These are phyloP conservation scores for Irpex sp. DNA, from an alignment of 1,284 basidiomycete species.

Conservation along the genomic window DNA sequence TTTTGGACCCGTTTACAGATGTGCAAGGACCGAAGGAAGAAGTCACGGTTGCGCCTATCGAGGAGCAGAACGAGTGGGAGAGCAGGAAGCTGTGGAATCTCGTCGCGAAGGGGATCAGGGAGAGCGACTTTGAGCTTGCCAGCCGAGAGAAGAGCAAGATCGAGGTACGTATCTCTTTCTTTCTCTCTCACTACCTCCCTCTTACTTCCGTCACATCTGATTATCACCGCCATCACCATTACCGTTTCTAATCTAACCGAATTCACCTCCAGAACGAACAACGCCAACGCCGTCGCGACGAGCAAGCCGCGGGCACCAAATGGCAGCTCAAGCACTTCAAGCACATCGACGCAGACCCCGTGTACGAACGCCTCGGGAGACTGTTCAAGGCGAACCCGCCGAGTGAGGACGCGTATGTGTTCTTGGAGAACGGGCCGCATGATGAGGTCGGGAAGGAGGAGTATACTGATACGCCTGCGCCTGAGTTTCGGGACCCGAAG, in stretches of 20 bases:
- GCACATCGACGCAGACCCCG: constrained; percentile 62
- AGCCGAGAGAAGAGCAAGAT: constrained; percentile 88
- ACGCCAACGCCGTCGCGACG: constrained; percentile 85
- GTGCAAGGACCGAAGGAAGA: constrained; percentile 69
- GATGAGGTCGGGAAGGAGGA: constrained; percentile 1
- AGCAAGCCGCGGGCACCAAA: constrained; percentile 63
- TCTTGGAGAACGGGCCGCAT: constrained; percentile 47
- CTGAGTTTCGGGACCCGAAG: neutral
- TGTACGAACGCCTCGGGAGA: constrained; percentile 62
- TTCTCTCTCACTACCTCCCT: no score
- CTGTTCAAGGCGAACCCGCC: constrained; percentile 52
- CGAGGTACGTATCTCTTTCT: constrained; percentile 55
- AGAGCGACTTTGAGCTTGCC: constrained; percentile 91
- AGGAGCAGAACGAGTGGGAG: constrained; percentile 81
- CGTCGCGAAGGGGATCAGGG: constrained; percentile 89
- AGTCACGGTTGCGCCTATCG: constrained; percentile 56
- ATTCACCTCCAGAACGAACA: constrained; percentile 73
- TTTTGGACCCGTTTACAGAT: constrained; percentile 58
- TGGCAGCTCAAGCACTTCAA: constrained; percentile 82
- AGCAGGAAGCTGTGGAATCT: constrained; percentile 83
- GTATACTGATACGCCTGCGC: neutral
- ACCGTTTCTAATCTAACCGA: no score
- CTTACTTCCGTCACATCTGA: no score
- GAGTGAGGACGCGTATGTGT: constrained; percentile 67
- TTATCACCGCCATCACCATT: no score